Evolutionary conservation across 805 yeast genomes (phyloP), one percentile per base, ranked within the genome.

Genomic region (Alloascoidea hylecoeti): DNA sequence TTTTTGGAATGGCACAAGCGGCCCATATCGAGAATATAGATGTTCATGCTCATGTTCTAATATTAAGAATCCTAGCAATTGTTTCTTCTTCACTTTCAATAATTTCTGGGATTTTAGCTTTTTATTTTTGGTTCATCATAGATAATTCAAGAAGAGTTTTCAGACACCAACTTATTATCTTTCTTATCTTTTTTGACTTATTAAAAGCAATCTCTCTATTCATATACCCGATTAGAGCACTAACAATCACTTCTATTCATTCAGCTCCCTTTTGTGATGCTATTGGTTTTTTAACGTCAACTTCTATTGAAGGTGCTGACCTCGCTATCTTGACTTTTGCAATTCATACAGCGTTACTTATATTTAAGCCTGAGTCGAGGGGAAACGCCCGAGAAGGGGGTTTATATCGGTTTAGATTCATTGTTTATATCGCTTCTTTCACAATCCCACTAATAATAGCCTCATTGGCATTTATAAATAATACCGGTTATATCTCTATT

Each of bases 231-330:
- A 53, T 76, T 0, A 57, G 80, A 33, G 71, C 75, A 2, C 50
- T 72, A 16, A 50, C 65, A 4, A 60, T 60, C 32, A 48, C 53
- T 16, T 43, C 57, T 5, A 57, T 73, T 4, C 66, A 63, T 39
- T 63, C 62, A 45, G 56, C 61, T 32, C 55, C 53, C 18, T 72
- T 79, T 50, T 72, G 78, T 47, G 72, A 76, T 49, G 70, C 74
- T 3, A 67, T 79, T 27, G 95, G 95, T 2, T 85, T 81, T 63
- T 75, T 83, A 55, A 80, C 94, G 1, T 82, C 88, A 2, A 65
- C 76, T 32, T 68, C 84, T 16, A 78, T 81, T 12, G 94, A 83
- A 55, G 94, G 94, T 15, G 85, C 88, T 1, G 96, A 86, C 56
- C 51, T 84, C 27, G 86, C 92, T 14, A 86, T 85, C 38, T 60